phyloP scores from a whole-genome alignment of 2,329 filamentous ascomycete genomes.

The Penicillium sp. region DNA sequence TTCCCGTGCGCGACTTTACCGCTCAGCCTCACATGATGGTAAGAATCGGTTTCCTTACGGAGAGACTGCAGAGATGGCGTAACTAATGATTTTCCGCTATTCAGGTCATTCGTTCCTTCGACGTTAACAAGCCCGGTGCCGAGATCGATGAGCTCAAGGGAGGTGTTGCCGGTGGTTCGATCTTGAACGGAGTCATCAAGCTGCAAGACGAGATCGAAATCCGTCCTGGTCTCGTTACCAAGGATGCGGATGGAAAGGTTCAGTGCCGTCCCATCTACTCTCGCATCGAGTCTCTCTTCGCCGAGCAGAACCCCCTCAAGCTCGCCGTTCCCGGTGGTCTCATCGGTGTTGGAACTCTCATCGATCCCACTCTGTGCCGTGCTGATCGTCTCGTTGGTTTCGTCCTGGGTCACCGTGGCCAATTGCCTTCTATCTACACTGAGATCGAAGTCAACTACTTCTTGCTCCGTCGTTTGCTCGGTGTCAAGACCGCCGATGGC shows the following conservation, averaged over 20 bases:
- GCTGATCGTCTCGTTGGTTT: conserved; percentile 98
- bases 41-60: not conserved
- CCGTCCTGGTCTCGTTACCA: conserved; percentile 94
- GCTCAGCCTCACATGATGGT: conserved; percentile 91
- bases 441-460: conserved; percentile 99
- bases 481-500: conserved; percentile 96
- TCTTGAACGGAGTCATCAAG: conserved; percentile 95
- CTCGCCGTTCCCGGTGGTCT: conserved; percentile 93
- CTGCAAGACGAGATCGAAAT: conserved; percentile 98
- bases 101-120: conserved; percentile 89
- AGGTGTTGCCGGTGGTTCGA: conserved; percentile 95
- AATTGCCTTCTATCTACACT: conserved; percentile 93
- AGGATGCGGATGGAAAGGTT: conserved; percentile 88
- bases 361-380: conserved; percentile 95
- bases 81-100: not conserved
- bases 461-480: conserved; percentile 86
- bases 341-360: conserved; percentile 96
- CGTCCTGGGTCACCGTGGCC: conserved; percentile 91
- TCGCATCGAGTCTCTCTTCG: conserved; percentile 90
- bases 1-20: conserved; percentile 86
- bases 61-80: not conserved
- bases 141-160: conserved; percentile 98
- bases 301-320: conserved; percentile 97
- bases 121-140: conserved; percentile 99
- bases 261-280: conserved; percentile 98